Evolutionary conservation across 495 filamentous ascomycete species (phyloP), one percentile per base, ranked within the genome.

Genomic region (Aspergillus cavernicola): DNA sequence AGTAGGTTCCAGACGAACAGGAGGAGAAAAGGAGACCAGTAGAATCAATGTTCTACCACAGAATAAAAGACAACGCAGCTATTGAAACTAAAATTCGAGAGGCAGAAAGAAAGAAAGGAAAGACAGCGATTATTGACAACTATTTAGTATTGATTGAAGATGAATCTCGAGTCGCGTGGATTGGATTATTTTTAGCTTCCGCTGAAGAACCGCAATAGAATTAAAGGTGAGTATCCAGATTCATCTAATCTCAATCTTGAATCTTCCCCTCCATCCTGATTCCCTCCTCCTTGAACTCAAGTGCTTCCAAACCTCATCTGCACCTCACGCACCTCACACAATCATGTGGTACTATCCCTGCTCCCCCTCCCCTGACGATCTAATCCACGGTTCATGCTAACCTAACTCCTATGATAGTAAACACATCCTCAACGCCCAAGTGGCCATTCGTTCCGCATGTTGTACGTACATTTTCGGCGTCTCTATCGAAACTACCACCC

Each of bases 351-450:
- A 47, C 16, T 22, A 38, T 1, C 36, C 35, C 4, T 28, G 35
- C 1, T 28, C 13, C 39, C 29, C 28, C 22, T 32, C 40, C 45
- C 45, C 24, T 48, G 44, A 24, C 31, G 31, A 22, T 33, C 23
- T 6, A 18, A 31, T 39, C n/a, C 18, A 26, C 26, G 18, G n/a
- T 23, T 24, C 16, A 44, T 19, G 31, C 45, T 49, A 38, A 57
- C 15, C 22, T 33, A 35, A 52, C 56, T 19, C 44, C 29, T 65
- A n/a, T n/a, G n/a, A n/a, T n/a, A 84, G 93, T 76, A 97, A 98
- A 84, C 93, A 98, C 77, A 76, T 98, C 62, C 84, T 98, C 64
- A 98, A 98, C 77, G 93, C 93, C 43, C 93, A 98, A 75, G 93
- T 98, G 56, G 79, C 92, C 49, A 92, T 98, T 76, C 87, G 93